Evolutionary conservation across 768 basidiomycete genomes (phyloP), one percentile per base, ranked within the genome.

Genomic region (Hygrophorus pudorinus): DNA sequence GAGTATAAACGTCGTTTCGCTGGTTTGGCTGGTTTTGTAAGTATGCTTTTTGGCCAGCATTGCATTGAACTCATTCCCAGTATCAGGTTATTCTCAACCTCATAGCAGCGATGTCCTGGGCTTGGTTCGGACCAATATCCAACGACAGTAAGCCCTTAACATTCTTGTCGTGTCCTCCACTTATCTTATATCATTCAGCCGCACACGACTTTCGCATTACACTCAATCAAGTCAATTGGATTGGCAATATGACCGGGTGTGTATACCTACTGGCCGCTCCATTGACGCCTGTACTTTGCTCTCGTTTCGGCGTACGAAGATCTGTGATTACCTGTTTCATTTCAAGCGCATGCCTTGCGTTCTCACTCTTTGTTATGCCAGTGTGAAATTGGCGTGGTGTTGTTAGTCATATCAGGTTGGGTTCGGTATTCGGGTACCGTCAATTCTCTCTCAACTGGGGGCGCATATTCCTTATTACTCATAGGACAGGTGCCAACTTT

Each of bases 111-210:
- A 76, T 85, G 79, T 63, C 72, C 5, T 79, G 78, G 75, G 72
- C 82, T 3, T 91, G 86, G 86, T 91, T 90, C 53, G 86, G 87
- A 3, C 84, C 88, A 2, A 89, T 92, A 43, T 67, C 87, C 0
- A 78, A 77, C 33, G 58, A 79, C 52, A 67, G 86, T 87, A 38
- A 34, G 68, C 48, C 10, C 5, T 12, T 48, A 11, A 16, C 17
- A 30, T 24, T 10, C 27, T 29, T 33, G 11, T 47, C 18, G 32
- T 32, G 21, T 38, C 10, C 27, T 17, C 9, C 6, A 13, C n/a
- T 29, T 21, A 21, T 38, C 37, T 29, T 5, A 18, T 32, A 17
- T 32, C 34, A n/a, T 34, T 27, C 49, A 87, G 84, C 73, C 52
- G 71, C 75, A 9, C 51, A 54, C 2, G 77, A 84, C 30, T 87